Evolutionary conservation across 2,329 filamentous ascomycete species (phyloP), one percentile per base, ranked within the genome.

Genomic region (Leptographium wingfieldii): DNA sequence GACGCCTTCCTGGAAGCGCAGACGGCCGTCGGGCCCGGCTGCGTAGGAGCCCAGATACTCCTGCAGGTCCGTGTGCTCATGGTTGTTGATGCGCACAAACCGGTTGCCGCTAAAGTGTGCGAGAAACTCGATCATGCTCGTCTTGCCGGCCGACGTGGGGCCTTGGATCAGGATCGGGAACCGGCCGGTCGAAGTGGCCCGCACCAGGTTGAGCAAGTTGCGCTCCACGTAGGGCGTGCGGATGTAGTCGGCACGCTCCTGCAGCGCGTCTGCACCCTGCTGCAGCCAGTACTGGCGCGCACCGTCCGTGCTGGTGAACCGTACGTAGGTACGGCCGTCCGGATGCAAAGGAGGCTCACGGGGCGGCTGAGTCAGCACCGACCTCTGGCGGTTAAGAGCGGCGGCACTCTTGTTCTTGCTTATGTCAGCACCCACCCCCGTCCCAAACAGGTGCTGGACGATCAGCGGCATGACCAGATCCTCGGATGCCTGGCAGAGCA

Each of bases 81-180:
- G 94, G 66, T 99, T 99, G 74, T 99, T 99, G 77, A 99, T 99
- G 62, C 94, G 85, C 52, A 99, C 91, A 69, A 97, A 99, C 68
- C 89, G 94, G 70, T 99, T 96, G 3, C 95, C 94, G 35, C 91
- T 97, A 59, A 89, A 87, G 68, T 95, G 94, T n/a, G 95, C 92
- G 46, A 99, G 80, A 70, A 96, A 96, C 72, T 97, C 92, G 51
- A 99, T 95, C 94, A 99, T 99, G 72, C 92, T 97, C 0, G 94
- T 99, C 73, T 99, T 99, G 64, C 94, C 94, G 14, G 92, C 89
- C 5, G 95, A 99, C 0, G 94, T 99, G 14, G 95, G 94, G 3
- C 94, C 94, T 72, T 99, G 94, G 25, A 99, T 88, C 11, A 99
- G 79, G 56, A 99, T 90, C 0, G 94, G 95, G 70, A 96, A 99